Base-by-base conservation (phyloP, 371 early-diverging fungal species). In the Mucor plumbeus region DNA sequence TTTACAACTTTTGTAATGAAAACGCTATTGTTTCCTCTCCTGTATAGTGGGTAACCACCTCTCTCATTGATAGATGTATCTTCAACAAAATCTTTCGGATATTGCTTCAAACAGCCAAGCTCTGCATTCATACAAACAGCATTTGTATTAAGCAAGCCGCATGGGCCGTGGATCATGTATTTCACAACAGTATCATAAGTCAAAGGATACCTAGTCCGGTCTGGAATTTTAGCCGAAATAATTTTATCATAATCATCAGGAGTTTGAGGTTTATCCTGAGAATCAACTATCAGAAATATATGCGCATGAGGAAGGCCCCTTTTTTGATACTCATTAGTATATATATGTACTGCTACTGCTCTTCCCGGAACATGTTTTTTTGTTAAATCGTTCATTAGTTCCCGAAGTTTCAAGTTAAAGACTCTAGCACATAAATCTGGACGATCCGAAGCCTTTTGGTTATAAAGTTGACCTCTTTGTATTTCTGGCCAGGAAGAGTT, bases 401-500 rank as follows among this genome's bases (percentile, higher is more conserved):
- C 56, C 7, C 60, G 53, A 0, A 76, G 53, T 53, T 80, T 80
- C 17, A 56, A 8, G 7, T 72, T 36, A 40, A 80, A 77, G 11
- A 76, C 65, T 0, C 70, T 63, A 14, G 61, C 58, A n/a, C 48
- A 57, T 7, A 77, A 34, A 44, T 74, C 72, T 14, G 68, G 71
- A 0, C 71, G 13, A 50, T 75, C 76, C 17, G 8, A 5, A 8
- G 35, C 21, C 3, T 14, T 17, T 43, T 76, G 80, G 17, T 64
- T 65, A 40, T 36, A 39, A 4, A n/a, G 5, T 13, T 15, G n/a
- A 1, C 19, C 0, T 54, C 14, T 0, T 7, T 13, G 15, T 7
- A 81, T 74, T 34, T 78, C 75, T 2, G 71, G 73, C 78, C 81
- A 80, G 9, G 19, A 57, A 0, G 80, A 75, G 35, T 77, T 78